These are phyloP conservation scores for Protomyces lactucae-debilis DNA, from an alignment of 1,139 yeast genomes.

Conservation along the genomic window DNA sequence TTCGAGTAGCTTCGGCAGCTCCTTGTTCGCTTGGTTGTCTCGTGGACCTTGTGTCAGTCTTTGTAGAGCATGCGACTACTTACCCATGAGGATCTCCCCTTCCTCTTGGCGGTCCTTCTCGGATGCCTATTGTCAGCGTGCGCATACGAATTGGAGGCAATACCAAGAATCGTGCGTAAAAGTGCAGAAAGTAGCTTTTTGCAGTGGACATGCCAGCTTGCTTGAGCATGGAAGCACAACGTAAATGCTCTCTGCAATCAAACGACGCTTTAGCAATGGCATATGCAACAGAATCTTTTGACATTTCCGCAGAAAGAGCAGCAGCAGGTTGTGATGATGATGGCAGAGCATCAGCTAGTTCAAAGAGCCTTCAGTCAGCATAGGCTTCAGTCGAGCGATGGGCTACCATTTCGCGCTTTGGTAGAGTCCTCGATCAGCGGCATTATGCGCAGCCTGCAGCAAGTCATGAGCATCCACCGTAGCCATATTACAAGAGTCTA, in stretches of 20 bases:
- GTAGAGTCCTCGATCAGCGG: not conserved
- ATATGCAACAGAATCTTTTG: not conserved
- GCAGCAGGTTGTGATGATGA: not conserved
- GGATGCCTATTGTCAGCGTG: constrained; percentile 56
- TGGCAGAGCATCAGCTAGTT: not conserved
- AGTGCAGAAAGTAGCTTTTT: not conserved
- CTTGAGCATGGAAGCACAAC: constrained; percentile 52
- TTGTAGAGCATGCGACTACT: not conserved
- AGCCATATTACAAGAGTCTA: too few relatives aligned
- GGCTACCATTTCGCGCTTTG: not conserved
- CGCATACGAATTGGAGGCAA: constrained; percentile 45
- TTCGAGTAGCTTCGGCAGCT: constrained; percentile 38
- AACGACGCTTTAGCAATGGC: constrained; percentile 68
- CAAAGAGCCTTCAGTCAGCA: not conserved
- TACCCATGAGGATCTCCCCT: constrained; percentile 55
- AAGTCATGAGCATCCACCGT: not conserved
- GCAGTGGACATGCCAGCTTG: not conserved
- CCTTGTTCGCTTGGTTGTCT: constrained; percentile 38
- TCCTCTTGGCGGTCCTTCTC: constrained; percentile 72
- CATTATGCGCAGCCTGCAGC: not conserved
- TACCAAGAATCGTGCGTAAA: constrained; percentile 42
- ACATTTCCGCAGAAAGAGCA: too few relatives aligned
- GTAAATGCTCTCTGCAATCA: constrained; percentile 76
- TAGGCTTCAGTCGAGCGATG: too few relatives aligned
- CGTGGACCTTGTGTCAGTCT: constrained; percentile 41